Conservation (phyloP, 2,329 filamentous ascomycete species). For the Curvularia lunata region DNA sequence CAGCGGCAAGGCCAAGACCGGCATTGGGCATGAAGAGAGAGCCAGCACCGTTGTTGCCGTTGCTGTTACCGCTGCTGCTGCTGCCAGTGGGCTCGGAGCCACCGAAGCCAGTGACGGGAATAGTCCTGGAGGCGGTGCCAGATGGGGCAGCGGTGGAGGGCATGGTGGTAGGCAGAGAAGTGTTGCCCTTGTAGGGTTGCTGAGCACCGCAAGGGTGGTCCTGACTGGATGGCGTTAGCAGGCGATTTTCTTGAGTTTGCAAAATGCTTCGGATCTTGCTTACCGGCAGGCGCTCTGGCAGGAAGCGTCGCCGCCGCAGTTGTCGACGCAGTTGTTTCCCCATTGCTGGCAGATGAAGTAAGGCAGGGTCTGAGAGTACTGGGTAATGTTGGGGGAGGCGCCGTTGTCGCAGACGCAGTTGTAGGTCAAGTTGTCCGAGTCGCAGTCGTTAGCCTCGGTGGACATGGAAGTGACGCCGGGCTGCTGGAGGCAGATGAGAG, state of each 20-base stretch:
- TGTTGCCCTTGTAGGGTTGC: slow-evolving; percentile 66
- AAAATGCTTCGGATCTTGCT: slow-evolving; percentile 9
- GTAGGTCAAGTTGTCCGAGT: slow-evolving; percentile 68
- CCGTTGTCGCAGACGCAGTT: slow-evolving; percentile 74
- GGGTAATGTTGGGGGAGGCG: slow-evolving; percentile 71
- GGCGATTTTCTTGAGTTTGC: not conserved
- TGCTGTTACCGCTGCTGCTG: slow-evolving; percentile 19
- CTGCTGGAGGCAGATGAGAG: slow-evolving; percentile 73
- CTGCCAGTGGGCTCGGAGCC: slow-evolving; percentile 27
- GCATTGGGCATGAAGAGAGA: slow-evolving; percentile 60
- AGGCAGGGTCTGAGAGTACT: slow-evolving; percentile 79
- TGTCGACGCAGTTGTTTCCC: slow-evolving; percentile 69
- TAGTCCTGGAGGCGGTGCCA: slow-evolving; percentile 33
- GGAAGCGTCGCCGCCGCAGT: slow-evolving; percentile 62
- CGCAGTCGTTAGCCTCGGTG: slow-evolving; percentile 68
- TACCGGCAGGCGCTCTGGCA: slow-evolving; percentile 67
- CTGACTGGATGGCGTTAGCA: slow-evolving; percentile 38
- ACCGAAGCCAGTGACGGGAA: slow-evolving; percentile 44
- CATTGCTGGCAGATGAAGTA: slow-evolving; percentile 77
- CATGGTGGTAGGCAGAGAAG: slow-evolving; percentile 57
- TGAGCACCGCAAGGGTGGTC: slow-evolving; percentile 76
- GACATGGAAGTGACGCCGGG: slow-evolving; percentile 52
- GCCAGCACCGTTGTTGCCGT: slow-evolving; percentile 30
- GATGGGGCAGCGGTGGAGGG: slow-evolving; percentile 49
- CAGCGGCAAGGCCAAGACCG: slow-evolving; percentile 61